Evolutionary conservation across 2,329 filamentous ascomycete genomes (phyloP).

Genomic region (Penicillium sp.): DNA sequence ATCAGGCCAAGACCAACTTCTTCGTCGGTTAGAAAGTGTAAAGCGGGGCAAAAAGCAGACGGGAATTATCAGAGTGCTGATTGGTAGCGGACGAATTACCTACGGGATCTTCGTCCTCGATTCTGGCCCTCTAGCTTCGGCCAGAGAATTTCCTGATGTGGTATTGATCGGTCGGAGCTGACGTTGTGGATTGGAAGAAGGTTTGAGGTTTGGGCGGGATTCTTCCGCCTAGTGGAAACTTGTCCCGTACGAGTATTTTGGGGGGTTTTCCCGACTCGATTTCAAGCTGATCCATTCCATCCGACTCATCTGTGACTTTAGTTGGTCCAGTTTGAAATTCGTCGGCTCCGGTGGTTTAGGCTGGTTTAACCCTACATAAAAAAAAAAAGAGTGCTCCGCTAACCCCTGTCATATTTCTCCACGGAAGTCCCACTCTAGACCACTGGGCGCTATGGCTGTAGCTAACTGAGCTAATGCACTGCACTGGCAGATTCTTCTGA

Average conservation of each 20-base stretch:
- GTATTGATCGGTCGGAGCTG: neutral
- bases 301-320: neutral
- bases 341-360: neutral
- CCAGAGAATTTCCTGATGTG: neutral
- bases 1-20: neutral
- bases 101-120: neutral
- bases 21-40: neutral
- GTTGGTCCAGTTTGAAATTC: neutral
- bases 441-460: neutral
- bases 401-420: neutral
- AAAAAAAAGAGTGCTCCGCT: neutral
- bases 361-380: neutral
- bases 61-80: neutral
- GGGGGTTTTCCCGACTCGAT: neutral
- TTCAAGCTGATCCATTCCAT: neutral
- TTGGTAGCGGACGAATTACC: neutral
- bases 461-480: neutral
- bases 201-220: neutral
- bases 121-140: neutral
- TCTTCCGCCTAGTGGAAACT: too few species aligned
- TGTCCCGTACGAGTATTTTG: neutral
- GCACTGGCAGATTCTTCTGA: neutral
- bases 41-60: neutral
- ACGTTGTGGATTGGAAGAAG: neutral
- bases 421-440: neutral